Evolutionary conservation across 768 basidiomycete genomes (phyloP), one percentile per base, ranked within the genome.

Genomic region (Podaxis rugospora): DNA sequence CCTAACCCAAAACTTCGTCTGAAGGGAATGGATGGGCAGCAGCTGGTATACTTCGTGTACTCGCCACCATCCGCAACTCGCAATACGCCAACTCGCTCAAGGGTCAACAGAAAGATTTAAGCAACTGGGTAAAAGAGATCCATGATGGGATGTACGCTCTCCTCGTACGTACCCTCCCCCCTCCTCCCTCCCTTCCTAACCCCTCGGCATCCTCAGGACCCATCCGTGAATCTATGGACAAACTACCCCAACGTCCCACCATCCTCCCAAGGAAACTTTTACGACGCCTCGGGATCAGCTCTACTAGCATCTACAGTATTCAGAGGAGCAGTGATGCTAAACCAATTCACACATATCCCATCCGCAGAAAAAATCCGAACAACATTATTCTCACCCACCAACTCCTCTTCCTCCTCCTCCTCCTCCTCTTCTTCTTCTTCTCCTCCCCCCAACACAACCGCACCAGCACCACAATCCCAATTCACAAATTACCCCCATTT

Each of bases 1-100:
- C 23, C 23, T 23, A 23, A 23, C 23, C 23, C 2, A 23, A 23
- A 23, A 23, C 23, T 23, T 23, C 23, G 23, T 51, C 18, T 55
- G 35, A 13, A 89, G 93, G 93, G 0, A 94, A 95, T 59, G 93
- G 78, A 2, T 96, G 94, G 94, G 94, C 90, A 0, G 91, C 92
- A 0, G 89, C 86, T 16, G 93, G 94, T 0, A 93, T 93, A 82
- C 76, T 92, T 9, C 86, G 93, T 5, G 93, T 95, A 2, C 76
- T 90, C 0, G 86, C 83, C 1, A 93, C 91, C 1, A 87, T 93
- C 60, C 76, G 82, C 64, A 74, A 82, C 35, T 90, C 90, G 0
- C 73, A 79, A 52, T 91, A 77, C 62, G 75, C 80, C 1, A 74
- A 74, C 32, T 68, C 72, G 5, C 71, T 92, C 61, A 68, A 76